phyloP scores from a whole-genome alignment of 768 basidiomycete genomes.

The Boletus reticuloceps region DNA sequence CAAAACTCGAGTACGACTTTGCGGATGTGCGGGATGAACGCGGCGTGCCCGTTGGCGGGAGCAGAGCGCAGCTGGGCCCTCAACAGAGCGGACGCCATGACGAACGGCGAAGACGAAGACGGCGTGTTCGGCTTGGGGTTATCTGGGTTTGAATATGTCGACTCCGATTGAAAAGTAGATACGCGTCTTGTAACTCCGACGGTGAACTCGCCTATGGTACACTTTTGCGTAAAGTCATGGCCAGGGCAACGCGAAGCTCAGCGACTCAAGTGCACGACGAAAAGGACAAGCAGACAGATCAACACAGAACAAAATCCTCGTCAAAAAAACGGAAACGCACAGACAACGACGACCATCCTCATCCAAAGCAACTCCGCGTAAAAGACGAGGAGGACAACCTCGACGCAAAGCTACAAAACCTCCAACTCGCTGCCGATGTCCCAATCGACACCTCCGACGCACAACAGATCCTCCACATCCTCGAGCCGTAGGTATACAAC shows the following conservation, averaged over 20 bases:
- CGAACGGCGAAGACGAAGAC: neutral
- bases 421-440: constrained; percentile 44
- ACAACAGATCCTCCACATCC: constrained; percentile 55
- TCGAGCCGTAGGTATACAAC: constrained; percentile 45
- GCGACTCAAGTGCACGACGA: constrained; percentile 32
- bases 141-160: constrained; percentile 25
- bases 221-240: constrained; percentile 47
- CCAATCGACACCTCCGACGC: constrained; percentile 47
- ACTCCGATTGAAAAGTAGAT: constrained; percentile 12
- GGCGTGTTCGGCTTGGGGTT: constrained; percentile 1
- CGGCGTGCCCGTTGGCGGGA: constrained; percentile 71
- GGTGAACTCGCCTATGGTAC: constrained; percentile 18
- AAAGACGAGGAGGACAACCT: constrained; percentile 30
- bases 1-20: constrained; percentile 91
- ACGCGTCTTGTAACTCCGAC: constrained; percentile 17
- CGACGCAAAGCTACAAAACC: constrained; percentile 19
- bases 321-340: constrained; percentile 70
- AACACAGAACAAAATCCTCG: constrained; percentile 25
- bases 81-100: constrained; percentile 40
- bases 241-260: constrained; percentile 70
- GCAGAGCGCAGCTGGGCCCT: constrained; percentile 51
- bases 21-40: constrained; percentile 74
- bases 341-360: constrained; percentile 46
- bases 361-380: constrained; percentile 48
- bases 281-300: constrained; percentile 28